Evolutionary conservation across 805 yeast genomes (phyloP).

Genomic region (Priceomyces medius): DNA sequence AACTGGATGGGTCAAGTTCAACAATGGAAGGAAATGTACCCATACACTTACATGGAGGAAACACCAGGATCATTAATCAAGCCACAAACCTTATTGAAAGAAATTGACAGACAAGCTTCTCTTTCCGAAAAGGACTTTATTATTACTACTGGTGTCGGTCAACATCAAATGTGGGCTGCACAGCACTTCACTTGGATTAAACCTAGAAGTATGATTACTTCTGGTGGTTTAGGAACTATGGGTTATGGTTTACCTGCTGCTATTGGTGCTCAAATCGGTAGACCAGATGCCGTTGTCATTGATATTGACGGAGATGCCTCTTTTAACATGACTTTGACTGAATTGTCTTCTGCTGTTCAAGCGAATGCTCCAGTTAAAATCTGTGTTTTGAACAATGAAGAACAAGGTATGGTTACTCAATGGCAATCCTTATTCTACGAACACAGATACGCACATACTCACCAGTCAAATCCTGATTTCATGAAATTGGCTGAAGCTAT

Average conservation of each 20-base stretch:
- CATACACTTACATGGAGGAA: constrained; percentile 79
- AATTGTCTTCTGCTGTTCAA: constrained; percentile 91
- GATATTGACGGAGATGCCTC: constrained; percentile 99
- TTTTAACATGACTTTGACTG: constrained; percentile 96
- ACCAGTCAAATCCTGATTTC: constrained; percentile 92
- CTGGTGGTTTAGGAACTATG: constrained; percentile 99
- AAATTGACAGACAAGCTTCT: constrained; percentile 69
- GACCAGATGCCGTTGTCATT: constrained; percentile 90
- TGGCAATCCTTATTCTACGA: constrained; percentile 98
- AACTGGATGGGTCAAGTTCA: constrained; percentile 77
- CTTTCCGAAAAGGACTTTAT: constrained; percentile 70
- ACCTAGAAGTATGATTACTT: constrained; percentile 94
- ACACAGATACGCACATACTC: constrained; percentile 97
- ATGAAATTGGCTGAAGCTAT: constrained; percentile 90
- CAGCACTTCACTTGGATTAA: constrained; percentile 93
- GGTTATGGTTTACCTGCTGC: constrained; percentile 98
- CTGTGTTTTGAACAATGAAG: constrained; percentile 90
- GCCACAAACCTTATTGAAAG: constrained; percentile 88
- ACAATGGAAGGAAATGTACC: constrained; percentile 84
- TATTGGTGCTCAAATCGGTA: constrained; percentile 96
- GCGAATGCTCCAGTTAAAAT: constrained; percentile 88
- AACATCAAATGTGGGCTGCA: constrained; percentile 99
- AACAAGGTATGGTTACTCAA: constrained; percentile 99
- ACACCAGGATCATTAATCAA: constrained; percentile 78
- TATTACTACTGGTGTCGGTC: constrained; percentile 98